phyloP scores from a whole-genome alignment of 2,329 filamentous ascomycete genomes.

The Xylaria sp. region DNA sequence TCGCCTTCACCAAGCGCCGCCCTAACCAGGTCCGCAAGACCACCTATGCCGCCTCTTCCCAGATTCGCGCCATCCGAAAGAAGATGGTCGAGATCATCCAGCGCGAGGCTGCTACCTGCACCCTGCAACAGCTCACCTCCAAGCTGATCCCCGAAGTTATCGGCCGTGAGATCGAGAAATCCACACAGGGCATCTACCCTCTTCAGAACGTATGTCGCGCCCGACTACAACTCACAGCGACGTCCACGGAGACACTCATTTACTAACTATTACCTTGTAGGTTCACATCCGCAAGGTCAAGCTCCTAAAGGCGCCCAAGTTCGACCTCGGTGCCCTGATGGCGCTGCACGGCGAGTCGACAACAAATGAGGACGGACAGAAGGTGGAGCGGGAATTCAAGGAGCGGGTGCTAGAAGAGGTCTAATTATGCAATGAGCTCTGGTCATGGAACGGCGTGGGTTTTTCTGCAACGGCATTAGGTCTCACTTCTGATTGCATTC shows the following conservation, averaged over 20 bases:
- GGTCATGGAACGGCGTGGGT: conserved; percentile 59
- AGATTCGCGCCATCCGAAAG: conserved; percentile 97
- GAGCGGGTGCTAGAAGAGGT: conserved; percentile 94
- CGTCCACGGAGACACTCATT: conserved; percentile 21
- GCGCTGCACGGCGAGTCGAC: conserved; percentile 97
- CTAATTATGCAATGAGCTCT: conserved; percentile 67
- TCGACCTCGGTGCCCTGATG: conserved; percentile 96
- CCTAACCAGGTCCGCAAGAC: conserved; percentile 99
- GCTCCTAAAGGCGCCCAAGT: conserved; percentile 98
- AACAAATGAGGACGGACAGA: conserved; percentile 96
- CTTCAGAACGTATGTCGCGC: conserved; percentile 89
- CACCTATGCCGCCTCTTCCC: conserved; percentile 95
- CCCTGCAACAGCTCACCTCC: conserved; percentile 93
- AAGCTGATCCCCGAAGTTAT: conserved; percentile 99
- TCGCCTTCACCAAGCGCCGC: conserved; percentile 98
- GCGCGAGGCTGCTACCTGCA: conserved; percentile 94
- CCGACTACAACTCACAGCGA: conserved; percentile 35
- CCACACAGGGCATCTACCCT: conserved; percentile 98
- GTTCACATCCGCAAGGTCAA: conserved; percentile 99
- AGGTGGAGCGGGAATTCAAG: conserved; percentile 99
- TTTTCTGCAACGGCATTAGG: conserved; percentile 59
- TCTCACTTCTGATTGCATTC: conserved; percentile 62
- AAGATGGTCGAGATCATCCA: conserved; percentile 99
- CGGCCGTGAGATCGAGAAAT: conserved; percentile 99
- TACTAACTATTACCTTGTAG: conserved; percentile 62